Base-by-base conservation (phyloP, 2,329 filamentous ascomycete species). In the Apiospora phragmitis region DNA sequence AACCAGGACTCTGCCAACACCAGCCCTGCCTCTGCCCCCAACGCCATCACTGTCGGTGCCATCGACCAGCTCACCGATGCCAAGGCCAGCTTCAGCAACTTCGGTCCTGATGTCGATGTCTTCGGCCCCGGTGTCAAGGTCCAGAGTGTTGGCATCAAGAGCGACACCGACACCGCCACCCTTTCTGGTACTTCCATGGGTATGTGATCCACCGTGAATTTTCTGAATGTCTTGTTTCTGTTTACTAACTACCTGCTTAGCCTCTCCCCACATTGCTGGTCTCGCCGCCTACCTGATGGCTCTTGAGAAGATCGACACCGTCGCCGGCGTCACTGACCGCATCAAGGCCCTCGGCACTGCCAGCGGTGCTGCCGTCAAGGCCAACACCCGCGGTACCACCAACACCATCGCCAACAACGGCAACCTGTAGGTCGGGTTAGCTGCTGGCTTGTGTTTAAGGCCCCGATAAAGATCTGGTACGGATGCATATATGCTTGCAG, bases 201-300 rank as follows among this genome's bases (percentile, higher is more conserved):
- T 80, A 73, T 74, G 78, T 73, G 35, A n/a, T 16, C 71, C 32
- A 12, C 69, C 47, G 29, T 26, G 14, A 11, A 49, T 9, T n/a
- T 18, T 3, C 4, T 41, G 18, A 69, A 0, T 66, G 12, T 69
- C n/a, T 3, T 49, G 47, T 49, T 14, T 29, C 26, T 49, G 4
- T 45, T 65, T 26, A 66, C 16, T 68, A 49, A 49, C 47, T 21
- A 14, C 38, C n/a, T 4, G 21, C 32, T 14, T 85, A 88, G 90
- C 91, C 35, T 86, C 87, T 16, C 91, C 91, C 1, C 91, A 93
- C 78, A 85, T 93, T 69, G 87, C 89, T 66, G 92, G 92, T 66
- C 83, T 93, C 4, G 90, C 89, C 18, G 90, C 90, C 38, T 93
- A 93, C 80, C 81, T 93, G 42, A 90, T 93, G 83, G 76, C 82